These are phyloP conservation scores for Blastobotrys buckinghamii DNA, from an alignment of 1,139 yeast genomes.

Conservation along the genomic window DNA sequence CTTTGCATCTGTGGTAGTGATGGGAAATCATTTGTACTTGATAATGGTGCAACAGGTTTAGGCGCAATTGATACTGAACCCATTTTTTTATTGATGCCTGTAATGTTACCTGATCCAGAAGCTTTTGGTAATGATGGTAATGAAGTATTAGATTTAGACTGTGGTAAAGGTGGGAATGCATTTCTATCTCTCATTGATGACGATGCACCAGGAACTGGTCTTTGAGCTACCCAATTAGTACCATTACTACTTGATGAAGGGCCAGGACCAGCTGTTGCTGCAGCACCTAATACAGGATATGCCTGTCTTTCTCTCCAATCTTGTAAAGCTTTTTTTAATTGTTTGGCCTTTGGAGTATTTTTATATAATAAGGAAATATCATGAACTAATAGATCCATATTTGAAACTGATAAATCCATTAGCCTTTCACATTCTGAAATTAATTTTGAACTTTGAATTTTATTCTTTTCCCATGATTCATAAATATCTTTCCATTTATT, in stretches of 20 bases:
- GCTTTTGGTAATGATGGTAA: constrained; percentile 4
- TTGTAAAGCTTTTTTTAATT: constrained; percentile 17
- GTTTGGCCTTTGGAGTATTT: constrained; percentile 12
- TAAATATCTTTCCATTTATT: constrained; percentile 48
- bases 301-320: constrained; percentile 18
- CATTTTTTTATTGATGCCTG: constrained; percentile 8
- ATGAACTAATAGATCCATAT: constrained; percentile 42
- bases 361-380: constrained; percentile 39
- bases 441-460: constrained; percentile 46
- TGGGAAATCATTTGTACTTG: constrained; percentile 10
- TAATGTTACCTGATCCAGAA: background rate
- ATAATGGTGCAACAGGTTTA: background rate
- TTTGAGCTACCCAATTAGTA: constrained; percentile 3
- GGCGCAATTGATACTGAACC: background rate
- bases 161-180: constrained; percentile 25
- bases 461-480: constrained; percentile 42
- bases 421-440: constrained; percentile 46
- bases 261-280: background rate
- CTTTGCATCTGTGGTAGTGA: constrained; percentile 10
- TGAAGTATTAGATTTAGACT: background rate
- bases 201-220: background rate
- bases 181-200: constrained; percentile 3
- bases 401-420: constrained; percentile 39
- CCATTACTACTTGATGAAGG: constrained; percentile 1
- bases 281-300: constrained; percentile 13